Percentiles rank a stretch among this genome's conserved stretches.
These are phyloP conservation scores for Aspergillus fischeri DNA, from an alignment of 2,329 filamentous ascomycete genomes.

Conservation along the genomic window DNA sequence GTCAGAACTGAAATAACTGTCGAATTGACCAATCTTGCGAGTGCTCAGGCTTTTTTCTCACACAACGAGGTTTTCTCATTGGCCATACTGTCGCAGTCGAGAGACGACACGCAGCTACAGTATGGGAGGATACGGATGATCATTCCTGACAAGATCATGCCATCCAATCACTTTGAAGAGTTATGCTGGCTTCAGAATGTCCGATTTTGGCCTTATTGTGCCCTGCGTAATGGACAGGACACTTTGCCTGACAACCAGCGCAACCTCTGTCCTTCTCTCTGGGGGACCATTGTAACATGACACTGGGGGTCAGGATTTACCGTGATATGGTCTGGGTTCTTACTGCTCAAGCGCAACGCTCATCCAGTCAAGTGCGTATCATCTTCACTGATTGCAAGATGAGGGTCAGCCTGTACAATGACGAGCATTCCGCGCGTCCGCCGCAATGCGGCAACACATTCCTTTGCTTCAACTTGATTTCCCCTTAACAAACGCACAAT, in stretches of 20 bases:
- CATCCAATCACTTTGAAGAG: neutral
- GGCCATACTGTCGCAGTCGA: too few species aligned
- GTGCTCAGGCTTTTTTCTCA: neutral
- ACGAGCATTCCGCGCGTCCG: constrained; percentile 28
- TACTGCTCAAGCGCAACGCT: neutral
- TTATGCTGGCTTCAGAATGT: neutral
- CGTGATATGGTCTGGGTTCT: neutral
- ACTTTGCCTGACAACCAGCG: neutral
- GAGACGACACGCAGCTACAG: neutral
- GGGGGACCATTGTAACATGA: neutral
- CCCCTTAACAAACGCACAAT: constrained; percentile 30
- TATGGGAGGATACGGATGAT: neutral
- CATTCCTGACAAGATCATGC: neutral
- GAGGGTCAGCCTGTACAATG: constrained; percentile 5
- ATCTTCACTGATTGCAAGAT: too few species aligned
- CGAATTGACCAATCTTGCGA: too few species aligned
- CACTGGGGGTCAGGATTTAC: neutral
- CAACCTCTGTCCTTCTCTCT: neutral
- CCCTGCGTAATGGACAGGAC: neutral
- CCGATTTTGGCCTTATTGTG: neutral
- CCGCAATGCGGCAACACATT: constrained; percentile 32
- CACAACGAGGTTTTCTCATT: neutral
- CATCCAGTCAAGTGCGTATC: too few species aligned
- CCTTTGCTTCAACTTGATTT: constrained; percentile 14
- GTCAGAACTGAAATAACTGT: too few species aligned